These are phyloP conservation scores for Penicillium herquei DNA, from an alignment of 495 filamentous ascomycete species.

Conservation along the genomic window DNA sequence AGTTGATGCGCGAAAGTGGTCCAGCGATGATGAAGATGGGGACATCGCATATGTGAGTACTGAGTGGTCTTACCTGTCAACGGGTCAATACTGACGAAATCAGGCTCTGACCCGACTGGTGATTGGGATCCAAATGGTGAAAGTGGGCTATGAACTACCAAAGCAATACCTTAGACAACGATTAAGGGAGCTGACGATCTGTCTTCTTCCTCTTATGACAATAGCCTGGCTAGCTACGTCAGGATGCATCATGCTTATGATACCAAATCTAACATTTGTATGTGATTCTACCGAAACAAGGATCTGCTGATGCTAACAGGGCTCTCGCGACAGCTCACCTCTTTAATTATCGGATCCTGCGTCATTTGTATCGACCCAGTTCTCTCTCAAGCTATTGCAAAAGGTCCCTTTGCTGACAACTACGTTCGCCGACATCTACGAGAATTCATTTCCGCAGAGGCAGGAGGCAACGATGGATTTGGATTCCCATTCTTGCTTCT, in stretches of 20 bases:
- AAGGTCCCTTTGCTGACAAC: conserved; percentile 61
- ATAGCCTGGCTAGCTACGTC: conserved; percentile 38
- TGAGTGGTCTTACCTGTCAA: not conserved
- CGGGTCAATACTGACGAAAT: not conserved
- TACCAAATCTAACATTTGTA: conserved; percentile 35
- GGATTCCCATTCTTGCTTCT: conserved; percentile 60
- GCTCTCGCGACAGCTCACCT: conserved; percentile 35
- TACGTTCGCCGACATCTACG: conserved; percentile 55
- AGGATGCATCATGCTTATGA: conserved; percentile 34
- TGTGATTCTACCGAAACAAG: not conserved
- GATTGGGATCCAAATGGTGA: conserved; percentile 53
- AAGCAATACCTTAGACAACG: conserved; percentile 32
- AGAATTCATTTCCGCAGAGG: conserved; percentile 63
- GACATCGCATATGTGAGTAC: conserved; percentile 44
- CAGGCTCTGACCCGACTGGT: conserved; percentile 50
- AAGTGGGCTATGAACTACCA: conserved; percentile 33
- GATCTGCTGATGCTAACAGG: conserved; percentile 2
- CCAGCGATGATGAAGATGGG: conserved; percentile 27
- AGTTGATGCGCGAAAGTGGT: conserved; percentile 46
- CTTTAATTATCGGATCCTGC: conserved; percentile 60
- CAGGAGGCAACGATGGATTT: conserved; percentile 61
- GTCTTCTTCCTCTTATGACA: conserved; percentile 38
- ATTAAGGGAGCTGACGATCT: conserved; percentile 33
- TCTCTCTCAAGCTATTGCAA: conserved; percentile 59
- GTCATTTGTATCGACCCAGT: conserved; percentile 63